Evolutionary conservation across 441 rosid genomes (phyloP).

Genomic region (Erysimum pusillum): DNA sequence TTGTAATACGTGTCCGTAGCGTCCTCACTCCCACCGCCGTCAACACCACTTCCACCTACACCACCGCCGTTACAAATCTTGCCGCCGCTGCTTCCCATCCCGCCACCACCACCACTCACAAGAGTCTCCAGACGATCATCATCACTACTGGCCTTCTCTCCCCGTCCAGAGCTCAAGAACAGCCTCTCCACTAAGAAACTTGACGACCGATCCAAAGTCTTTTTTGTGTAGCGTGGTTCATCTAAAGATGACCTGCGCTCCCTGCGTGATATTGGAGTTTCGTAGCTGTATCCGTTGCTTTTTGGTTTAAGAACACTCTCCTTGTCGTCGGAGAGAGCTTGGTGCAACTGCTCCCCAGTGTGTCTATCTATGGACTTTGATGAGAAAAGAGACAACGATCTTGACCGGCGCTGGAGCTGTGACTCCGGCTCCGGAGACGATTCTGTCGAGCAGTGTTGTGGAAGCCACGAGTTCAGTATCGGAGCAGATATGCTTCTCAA

Average conservation of each 20-base stretch:
- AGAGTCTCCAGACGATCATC: slow-evolving; percentile 43
- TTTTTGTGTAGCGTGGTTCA: slow-evolving; percentile 23
- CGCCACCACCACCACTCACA: slow-evolving; percentile 50
- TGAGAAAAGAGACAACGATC: slow-evolving; percentile 50
- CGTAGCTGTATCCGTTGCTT: slow-evolving; percentile 16
- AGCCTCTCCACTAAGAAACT: slow-evolving; percentile 43
- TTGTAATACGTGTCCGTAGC: slow-evolving; percentile 63
- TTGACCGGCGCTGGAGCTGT: slow-evolving; percentile 50
- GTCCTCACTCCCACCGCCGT: slow-evolving; percentile 49
- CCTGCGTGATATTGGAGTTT: slow-evolving; percentile 37
- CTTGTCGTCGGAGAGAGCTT: slow-evolving; percentile 25
- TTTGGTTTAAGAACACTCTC: slow-evolving; percentile 35
- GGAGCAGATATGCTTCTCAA: slow-evolving; percentile 62
- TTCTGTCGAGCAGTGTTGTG: slow-evolving; percentile 48
- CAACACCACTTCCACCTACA: slow-evolving; percentile 47
- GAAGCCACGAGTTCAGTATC: slow-evolving; percentile 58
- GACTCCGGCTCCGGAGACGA: slow-evolving; percentile 59
- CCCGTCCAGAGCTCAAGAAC: slow-evolving; percentile 61
- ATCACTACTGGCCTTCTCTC: slow-evolving; percentile 34
- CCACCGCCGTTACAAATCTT: slow-evolving; percentile 42
- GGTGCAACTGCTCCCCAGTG: slow-evolving; percentile 40
- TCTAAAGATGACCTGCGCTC: slow-evolving; percentile 38
- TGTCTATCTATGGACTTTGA: slow-evolving; percentile 41
- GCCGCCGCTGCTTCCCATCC: slow-evolving; percentile 50
- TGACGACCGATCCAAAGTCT: slow-evolving; percentile 26